phyloP scores from a whole-genome alignment of 257 asterid genomes.

The Solanum gandarillasii region DNA sequence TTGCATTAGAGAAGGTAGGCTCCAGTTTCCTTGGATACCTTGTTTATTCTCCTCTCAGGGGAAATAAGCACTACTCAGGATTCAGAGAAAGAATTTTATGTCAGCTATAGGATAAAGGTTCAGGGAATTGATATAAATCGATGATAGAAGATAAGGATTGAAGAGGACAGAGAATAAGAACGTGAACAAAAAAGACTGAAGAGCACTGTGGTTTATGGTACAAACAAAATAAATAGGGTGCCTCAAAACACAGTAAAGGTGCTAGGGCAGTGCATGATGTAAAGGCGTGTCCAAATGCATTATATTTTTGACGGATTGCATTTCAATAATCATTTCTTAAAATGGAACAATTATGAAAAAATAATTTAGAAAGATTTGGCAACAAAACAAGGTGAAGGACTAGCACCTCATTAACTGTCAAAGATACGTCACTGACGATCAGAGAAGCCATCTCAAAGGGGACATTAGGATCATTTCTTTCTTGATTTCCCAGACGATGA shows the following conservation, averaged over 20 bases:
- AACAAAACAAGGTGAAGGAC: background rate
- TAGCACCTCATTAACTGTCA: conserved; percentile 81
- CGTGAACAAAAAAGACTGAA: background rate
- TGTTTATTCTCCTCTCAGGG: background rate
- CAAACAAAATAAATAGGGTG: background rate
- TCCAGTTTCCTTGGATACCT: background rate
- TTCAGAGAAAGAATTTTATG: background rate
- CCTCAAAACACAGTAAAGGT: background rate
- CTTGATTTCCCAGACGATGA: conserved; percentile 93
- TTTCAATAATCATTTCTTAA: background rate
- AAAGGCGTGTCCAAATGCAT: background rate
- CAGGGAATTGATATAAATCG: background rate
- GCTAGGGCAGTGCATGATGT: background rate
- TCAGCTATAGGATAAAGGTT: background rate
- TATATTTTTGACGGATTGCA: background rate
- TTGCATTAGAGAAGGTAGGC: background rate
- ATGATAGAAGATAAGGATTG: background rate
- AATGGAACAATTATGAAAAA: background rate
- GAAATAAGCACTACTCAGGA: background rate
- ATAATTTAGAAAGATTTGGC: background rate
- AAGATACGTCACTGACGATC: conserved; percentile 64
- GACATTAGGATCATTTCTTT: conserved; percentile 65
- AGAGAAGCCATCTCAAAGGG: conserved; percentile 90
- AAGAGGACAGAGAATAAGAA: background rate
- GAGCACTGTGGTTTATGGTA: background rate